Percentiles rank a stretch among this genome's conserved stretches.
These are phyloP conservation scores for Saxophila tyrrhenica DNA, from an alignment of 495 filamentous ascomycete species.

Conservation along the genomic window DNA sequence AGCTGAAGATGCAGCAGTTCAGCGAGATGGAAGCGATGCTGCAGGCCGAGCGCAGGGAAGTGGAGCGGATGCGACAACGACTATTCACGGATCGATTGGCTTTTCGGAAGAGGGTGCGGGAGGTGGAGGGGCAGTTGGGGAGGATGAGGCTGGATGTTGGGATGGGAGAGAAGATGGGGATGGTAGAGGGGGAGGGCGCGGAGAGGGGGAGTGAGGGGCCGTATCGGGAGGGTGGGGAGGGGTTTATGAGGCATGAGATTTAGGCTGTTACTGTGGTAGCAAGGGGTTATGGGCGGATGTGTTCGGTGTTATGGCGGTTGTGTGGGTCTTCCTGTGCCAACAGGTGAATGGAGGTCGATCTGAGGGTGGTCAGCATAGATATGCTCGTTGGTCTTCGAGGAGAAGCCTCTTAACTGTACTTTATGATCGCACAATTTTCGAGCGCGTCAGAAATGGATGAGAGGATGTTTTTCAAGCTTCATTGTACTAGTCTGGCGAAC, in stretches of 20 bases:
- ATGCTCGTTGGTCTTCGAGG: too few species aligned
- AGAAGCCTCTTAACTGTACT: not conserved
- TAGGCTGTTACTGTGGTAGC: too few species aligned
- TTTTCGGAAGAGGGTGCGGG: slow-evolving; percentile 75
- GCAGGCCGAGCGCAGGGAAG: slow-evolving; percentile 81
- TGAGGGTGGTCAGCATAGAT: too few species aligned
- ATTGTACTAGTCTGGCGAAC: not conserved
- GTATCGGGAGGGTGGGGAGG: slow-evolving; percentile 16
- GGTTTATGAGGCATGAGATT: slow-evolving; percentile 23
- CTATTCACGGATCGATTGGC: slow-evolving; percentile 83
- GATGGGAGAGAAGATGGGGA: slow-evolving; percentile 1
- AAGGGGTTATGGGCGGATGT: too few species aligned
- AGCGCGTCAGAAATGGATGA: not conserved
- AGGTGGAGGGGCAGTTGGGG: slow-evolving; percentile 48
- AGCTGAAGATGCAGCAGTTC: slow-evolving; percentile 74
- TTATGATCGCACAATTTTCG: not conserved
- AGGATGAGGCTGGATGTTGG: not conserved
- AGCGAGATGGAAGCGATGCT: slow-evolving; percentile 87
- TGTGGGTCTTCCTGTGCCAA: too few species aligned
- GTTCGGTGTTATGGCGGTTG: too few species aligned
- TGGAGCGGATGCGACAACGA: slow-evolving; percentile 82
- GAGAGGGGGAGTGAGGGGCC: slow-evolving; percentile 6
- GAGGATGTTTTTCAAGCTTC: not conserved
- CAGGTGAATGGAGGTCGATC: too few species aligned
- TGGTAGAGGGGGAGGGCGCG: slow-evolving; percentile 1